Conservation (phyloP, 805 yeast genomes). For the Cyberlindnera saturnus region DNA sequence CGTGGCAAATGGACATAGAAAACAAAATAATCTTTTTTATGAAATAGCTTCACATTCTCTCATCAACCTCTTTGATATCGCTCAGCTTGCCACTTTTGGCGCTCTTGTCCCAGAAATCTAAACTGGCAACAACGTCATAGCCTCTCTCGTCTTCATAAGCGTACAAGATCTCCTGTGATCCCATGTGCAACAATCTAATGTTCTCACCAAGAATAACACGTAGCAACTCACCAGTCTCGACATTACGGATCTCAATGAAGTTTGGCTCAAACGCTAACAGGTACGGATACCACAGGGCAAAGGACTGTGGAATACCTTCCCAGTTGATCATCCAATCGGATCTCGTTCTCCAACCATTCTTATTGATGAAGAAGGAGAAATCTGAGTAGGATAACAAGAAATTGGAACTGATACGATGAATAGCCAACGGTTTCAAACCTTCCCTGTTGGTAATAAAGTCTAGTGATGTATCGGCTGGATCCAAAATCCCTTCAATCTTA, state of each 20-base stretch:
- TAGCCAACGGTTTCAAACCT: conserved; percentile 81
- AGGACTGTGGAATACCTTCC: conserved; percentile 93
- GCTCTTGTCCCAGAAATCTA: conserved; percentile 75
- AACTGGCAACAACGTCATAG: conserved; percentile 83
- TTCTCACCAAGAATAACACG: conserved; percentile 91
- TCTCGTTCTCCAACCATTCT: conserved; percentile 94
- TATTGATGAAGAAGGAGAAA: conserved; percentile 89
- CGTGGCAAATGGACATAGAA: too few species aligned
- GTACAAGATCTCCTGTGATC: conserved; percentile 88
- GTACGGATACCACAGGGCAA: conserved; percentile 93
- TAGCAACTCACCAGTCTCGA: conserved; percentile 78
- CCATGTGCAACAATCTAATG: conserved; percentile 80
- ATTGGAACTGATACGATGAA: conserved; percentile 84
- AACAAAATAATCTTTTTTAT: too few species aligned
- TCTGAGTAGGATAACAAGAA: conserved; percentile 86
- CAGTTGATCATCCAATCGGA: conserved; percentile 92
- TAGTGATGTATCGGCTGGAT: conserved; percentile 96
- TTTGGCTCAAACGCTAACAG: conserved; percentile 83
- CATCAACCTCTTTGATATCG: conserved; percentile 22
- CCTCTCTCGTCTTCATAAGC: conserved; percentile 90
- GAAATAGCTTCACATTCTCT: not conserved
- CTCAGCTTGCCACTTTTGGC: conserved; percentile 19
- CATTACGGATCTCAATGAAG: conserved; percentile 88
- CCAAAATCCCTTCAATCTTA: conserved; percentile 82
- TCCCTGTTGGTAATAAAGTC: conserved; percentile 88